Base-by-base conservation (phyloP, 2,329 filamentous ascomycete species). In the Ilyonectria destructans region DNA sequence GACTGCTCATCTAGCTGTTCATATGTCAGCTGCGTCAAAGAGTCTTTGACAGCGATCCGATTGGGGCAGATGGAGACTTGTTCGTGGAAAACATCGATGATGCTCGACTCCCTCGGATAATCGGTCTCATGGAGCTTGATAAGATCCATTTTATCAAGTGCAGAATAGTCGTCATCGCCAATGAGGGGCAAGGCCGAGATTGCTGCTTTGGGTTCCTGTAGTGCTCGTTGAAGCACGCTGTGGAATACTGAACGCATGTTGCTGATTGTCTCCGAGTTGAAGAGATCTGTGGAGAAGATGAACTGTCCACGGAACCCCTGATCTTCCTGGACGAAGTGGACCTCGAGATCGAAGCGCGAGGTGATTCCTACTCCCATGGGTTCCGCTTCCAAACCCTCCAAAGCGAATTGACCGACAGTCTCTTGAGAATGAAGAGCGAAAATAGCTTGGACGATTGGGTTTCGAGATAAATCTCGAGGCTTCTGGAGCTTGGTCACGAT, bases 331-430 rank as follows among this genome's bases (percentile, higher is more conserved):
- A 70, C 72, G 0, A 77, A 23, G 33, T 77, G 74, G 0, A 77
- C 74, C 58, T 77, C 75, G 1, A 77, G 23, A 17, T 77, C 75
- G 19, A 75, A 75, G 13, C 74, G 55, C 0, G 75, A 68, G 3
- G 70, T 67, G 1, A 54, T 37, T 8, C 56, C 45, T 7, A 57
- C 31, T 2, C 52, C 1, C 0, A 77, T 6, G 2, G 51, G 26
- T 12, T 76, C 73, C 0, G 65, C 67, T 3, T 73, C 45, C 1
- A 76, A 6, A 2, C 70, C 73, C 12, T 76, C 58, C 0, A 77
- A 46, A 2, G 37, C 9, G 23, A 78, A 67, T 0, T 62, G 17
- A 0, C 70, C 74, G 1, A 77, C 57, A 6, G 71, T 65, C 31
- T 60, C 48, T n/a, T 77, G 74, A 2, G 76, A 70, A 35, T 75